phyloP scores from a whole-genome alignment of 257 asterid genomes.

The Salvia rosmarinus region DNA sequence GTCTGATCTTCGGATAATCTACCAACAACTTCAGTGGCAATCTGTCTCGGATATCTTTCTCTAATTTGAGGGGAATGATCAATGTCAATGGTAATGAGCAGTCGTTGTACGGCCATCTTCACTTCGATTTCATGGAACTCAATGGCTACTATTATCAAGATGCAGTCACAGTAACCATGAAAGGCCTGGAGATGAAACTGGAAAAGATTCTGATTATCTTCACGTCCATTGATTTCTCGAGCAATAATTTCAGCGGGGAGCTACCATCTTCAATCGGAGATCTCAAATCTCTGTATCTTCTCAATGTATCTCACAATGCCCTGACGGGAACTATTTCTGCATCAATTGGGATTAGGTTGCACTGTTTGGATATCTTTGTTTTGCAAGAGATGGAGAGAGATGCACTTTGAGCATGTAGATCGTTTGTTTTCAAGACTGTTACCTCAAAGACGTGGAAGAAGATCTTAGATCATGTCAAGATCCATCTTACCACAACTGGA shows the following conservation, averaged over 20 bases:
- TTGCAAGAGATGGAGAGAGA: constrained; percentile 21
- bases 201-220: constrained; percentile 55
- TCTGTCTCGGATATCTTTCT: constrained; percentile 37
- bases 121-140: constrained; percentile 23
- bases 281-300: constrained; percentile 51
- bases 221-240: constrained; percentile 56
- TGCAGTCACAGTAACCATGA: constrained; percentile 53
- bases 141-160: constrained; percentile 53
- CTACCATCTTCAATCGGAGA: constrained; percentile 52
- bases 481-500: neutral
- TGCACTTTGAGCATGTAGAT: constrained; percentile 10
- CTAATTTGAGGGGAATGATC: constrained; percentile 49
- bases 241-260: constrained; percentile 48
- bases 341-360: constrained; percentile 42
- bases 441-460: neutral
- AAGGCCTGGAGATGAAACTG: constrained; percentile 60
- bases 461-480: constrained; percentile 4
- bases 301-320: constrained; percentile 61
- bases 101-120: constrained; percentile 30
- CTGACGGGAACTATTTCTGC: constrained; percentile 53
- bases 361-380: constrained; percentile 10
- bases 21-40: constrained; percentile 54
- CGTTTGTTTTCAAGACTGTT: neutral
- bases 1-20: constrained; percentile 63
- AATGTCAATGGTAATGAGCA: constrained; percentile 17